Conservation (phyloP, 2,329 filamentous ascomycete species). For the Aspergillus tamarii region DNA sequence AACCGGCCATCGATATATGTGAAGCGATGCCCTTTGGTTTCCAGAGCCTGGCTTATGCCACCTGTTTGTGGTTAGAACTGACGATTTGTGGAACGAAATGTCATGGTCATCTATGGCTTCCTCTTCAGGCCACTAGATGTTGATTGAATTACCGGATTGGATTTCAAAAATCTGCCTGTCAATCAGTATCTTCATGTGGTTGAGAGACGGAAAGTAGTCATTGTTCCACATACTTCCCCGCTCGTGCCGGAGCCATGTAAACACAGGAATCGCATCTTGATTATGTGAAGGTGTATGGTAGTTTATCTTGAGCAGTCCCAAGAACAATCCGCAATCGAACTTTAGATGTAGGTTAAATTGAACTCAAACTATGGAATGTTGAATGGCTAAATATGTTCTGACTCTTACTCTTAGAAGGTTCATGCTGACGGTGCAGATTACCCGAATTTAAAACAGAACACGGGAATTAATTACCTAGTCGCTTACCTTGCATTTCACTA, state of each 20-base stretch:
- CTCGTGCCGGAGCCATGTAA: constrained; percentile 37
- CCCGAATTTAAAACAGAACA: background rate
- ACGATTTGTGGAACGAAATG: background rate
- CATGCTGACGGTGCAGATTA: background rate
- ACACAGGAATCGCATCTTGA: constrained; percentile 36
- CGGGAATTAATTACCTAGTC: background rate
- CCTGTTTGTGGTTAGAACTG: constrained; percentile 24
- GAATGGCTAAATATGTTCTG: background rate
- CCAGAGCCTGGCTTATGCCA: constrained; percentile 31
- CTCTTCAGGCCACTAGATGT: background rate
- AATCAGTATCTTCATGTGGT: background rate
- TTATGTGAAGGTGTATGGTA: background rate
- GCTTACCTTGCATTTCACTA: background rate
- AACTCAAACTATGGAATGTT: background rate
- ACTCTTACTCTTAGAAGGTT: background rate
- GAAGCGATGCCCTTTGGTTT: constrained; percentile 33
- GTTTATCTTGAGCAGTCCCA: background rate
- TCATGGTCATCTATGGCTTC: background rate
- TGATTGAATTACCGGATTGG: constrained; percentile 29
- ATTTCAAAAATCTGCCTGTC: constrained; percentile 35
- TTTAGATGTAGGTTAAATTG: background rate
- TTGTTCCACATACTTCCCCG: constrained; percentile 29
- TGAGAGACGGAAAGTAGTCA: background rate
- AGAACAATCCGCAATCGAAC: background rate
- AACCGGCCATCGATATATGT: constrained; percentile 33